Percentiles rank a stretch among this genome's conserved stretches.
Evolutionary conservation across 306 rosid species (phyloP).

Genomic region (Erythrophleum fordii): DNA sequence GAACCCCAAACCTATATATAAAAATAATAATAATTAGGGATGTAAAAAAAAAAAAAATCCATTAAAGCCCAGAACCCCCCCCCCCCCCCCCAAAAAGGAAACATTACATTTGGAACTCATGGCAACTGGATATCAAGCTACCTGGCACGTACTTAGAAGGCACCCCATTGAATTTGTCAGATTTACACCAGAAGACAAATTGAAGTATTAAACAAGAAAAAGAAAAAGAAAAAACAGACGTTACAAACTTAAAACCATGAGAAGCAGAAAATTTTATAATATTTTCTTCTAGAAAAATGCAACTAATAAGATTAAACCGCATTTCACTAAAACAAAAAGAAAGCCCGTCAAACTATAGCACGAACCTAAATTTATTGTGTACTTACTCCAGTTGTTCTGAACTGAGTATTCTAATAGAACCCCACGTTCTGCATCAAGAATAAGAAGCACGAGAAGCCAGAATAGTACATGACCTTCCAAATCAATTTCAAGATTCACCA

Average conservation of each 20-base stretch:
- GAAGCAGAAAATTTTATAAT: conserved; percentile 21
- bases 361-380: conserved; percentile 4
- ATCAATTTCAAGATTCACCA: conserved; percentile 42
- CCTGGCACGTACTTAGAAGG: conserved; percentile 43
- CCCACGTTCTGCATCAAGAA: conserved; percentile 20
- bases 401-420: conserved; percentile 28
- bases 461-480: conserved; percentile 29
- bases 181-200: conserved; percentile 46
- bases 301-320: conserved; percentile 29
- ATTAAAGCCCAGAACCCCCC: conserved; percentile 34
- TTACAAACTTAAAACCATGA: neutral
- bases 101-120: conserved; percentile 42
- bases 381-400: conserved; percentile 42
- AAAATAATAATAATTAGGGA: conserved; percentile 32
- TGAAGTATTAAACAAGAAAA: neutral
- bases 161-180: conserved; percentile 42
- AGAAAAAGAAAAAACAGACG: neutral
- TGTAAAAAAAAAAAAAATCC: conserved; percentile 28
- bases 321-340: neutral
- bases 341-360: neutral
- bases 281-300: conserved; percentile 12
- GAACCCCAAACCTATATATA: conserved; percentile 23
- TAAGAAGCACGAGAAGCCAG: conserved; percentile 24
- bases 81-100: conserved; percentile 38
- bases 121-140: conserved; percentile 50